These are phyloP conservation scores for Chaetothyriales sp. DNA, from an alignment of 2,329 filamentous ascomycete species.

Conservation along the genomic window DNA sequence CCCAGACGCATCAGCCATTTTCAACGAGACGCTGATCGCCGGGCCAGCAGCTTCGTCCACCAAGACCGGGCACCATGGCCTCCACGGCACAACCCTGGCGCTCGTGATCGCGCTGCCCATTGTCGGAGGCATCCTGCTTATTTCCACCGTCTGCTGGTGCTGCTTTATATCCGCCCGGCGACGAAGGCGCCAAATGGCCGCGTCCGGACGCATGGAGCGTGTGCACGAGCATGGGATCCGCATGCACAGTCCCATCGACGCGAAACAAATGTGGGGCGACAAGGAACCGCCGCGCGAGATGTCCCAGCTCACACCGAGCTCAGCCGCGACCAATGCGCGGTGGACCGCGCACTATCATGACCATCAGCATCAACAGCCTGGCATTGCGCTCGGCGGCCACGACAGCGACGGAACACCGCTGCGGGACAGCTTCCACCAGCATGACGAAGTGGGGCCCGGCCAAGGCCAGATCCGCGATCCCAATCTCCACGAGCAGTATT, in stretches of 20 bases:
- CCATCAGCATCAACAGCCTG: not conserved
- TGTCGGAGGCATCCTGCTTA: slow-evolving; percentile 28
- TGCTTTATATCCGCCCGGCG: slow-evolving; percentile 32
- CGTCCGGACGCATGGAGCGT: slow-evolving; percentile 15
- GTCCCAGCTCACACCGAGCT: not conserved
- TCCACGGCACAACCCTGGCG: slow-evolving; percentile 22
- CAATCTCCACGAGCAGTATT: slow-evolving; percentile 17
- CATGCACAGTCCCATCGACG: slow-evolving; percentile 10
- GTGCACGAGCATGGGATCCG: slow-evolving; percentile 13
- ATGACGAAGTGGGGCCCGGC: slow-evolving; percentile 15
- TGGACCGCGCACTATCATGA: slow-evolving; percentile 6
- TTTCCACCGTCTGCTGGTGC: slow-evolving; percentile 22
- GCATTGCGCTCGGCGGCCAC: not conserved
- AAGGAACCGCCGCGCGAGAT: slow-evolving; percentile 13
- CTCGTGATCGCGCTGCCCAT: slow-evolving; percentile 32
- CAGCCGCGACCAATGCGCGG: not conserved
- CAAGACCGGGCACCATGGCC: slow-evolving; percentile 8
- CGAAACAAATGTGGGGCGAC: slow-evolving; percentile 7
- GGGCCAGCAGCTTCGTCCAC: slow-evolving; percentile 16
- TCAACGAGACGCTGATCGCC: slow-evolving; percentile 27
- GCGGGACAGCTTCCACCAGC: slow-evolving; percentile 11
- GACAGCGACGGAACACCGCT: slow-evolving; percentile 11
- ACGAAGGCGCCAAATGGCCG: slow-evolving; percentile 26
- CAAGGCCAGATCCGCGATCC: slow-evolving; percentile 13
- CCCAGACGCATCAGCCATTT: slow-evolving; percentile 29